Percentiles rank a stretch among this genome's conserved stretches.
phyloP scores from a whole-genome alignment of 768 basidiomycete genomes.

The Trametes cingulata region DNA sequence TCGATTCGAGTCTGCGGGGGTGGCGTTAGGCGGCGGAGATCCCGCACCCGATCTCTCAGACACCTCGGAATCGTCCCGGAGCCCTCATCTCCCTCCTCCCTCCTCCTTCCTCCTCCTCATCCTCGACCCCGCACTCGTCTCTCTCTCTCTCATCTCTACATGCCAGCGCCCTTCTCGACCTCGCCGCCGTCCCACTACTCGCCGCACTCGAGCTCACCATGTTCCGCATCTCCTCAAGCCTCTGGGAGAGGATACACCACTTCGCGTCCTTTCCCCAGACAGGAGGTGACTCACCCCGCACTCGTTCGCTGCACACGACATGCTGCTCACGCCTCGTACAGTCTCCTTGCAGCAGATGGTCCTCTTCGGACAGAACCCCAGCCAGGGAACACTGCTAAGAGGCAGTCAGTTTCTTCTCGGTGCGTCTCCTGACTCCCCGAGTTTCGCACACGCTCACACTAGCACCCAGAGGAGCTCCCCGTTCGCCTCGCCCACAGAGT shows the following conservation, averaged over 20 bases:
- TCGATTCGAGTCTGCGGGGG: too few relatives aligned
- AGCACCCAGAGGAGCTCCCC: slow-evolving; percentile 79
- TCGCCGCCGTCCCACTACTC: background rate
- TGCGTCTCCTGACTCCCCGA: slow-evolving; percentile 34
- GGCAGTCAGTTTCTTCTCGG: slow-evolving; percentile 88
- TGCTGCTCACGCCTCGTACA: slow-evolving; percentile 31
- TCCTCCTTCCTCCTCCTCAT: background rate
- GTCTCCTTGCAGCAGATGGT: slow-evolving; percentile 99
- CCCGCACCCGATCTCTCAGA: background rate
- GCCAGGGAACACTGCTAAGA: slow-evolving; percentile 90
- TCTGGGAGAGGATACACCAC: slow-evolving; percentile 92
- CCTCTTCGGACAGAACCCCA: slow-evolving; percentile 93
- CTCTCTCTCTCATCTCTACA: slow-evolving; percentile 2
- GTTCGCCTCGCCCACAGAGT: slow-evolving; percentile 94
- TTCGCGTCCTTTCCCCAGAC: slow-evolving; percentile 93
- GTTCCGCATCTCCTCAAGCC: slow-evolving; percentile 73
- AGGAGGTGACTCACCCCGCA: slow-evolving; percentile 57
- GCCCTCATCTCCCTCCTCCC: background rate
- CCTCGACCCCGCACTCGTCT: background rate
- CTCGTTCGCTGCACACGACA: background rate
- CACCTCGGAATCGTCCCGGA: slow-evolving; percentile 12
- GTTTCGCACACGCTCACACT: background rate
- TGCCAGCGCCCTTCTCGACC: background rate
- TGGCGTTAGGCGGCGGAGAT: background rate
- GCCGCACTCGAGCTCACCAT: slow-evolving; percentile 10